These are phyloP conservation scores for Podaxis sp. DNA, from an alignment of 768 basidiomycete genomes.

Conservation along the genomic window DNA sequence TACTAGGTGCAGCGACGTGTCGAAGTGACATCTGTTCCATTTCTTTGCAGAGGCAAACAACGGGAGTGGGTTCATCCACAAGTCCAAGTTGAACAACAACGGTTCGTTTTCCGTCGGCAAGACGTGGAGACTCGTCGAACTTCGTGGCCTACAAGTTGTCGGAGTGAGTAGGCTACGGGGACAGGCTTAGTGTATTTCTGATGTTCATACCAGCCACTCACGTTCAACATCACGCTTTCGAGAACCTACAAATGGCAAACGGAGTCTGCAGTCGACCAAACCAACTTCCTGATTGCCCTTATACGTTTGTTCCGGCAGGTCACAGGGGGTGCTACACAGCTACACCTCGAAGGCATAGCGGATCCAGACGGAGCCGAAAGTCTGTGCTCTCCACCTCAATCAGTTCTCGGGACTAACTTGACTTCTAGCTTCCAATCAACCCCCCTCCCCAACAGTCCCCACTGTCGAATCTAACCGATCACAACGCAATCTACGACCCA, in stretches of 20 bases:
- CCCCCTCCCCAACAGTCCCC: constrained; percentile 7
- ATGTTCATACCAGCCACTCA: constrained; percentile 43
- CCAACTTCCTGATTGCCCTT: constrained; percentile 63
- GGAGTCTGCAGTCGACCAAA: constrained; percentile 71
- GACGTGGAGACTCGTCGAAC: constrained; percentile 86
- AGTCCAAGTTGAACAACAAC: constrained; percentile 94
- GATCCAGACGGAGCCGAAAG: constrained; percentile 36
- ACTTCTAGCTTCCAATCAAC: constrained; percentile 14
- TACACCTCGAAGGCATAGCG: constrained; percentile 60
- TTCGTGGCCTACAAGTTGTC: constrained; percentile 74
- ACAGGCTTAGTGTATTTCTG: neutral
- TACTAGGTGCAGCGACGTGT: neutral
- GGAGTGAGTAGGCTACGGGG: constrained; percentile 49
- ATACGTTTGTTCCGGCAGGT: constrained; percentile 59
- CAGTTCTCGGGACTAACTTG: neutral
- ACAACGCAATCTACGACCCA: constrained; percentile 10
- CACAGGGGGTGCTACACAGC: constrained; percentile 37
- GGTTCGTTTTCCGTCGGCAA: constrained; percentile 96
- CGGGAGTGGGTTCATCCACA: constrained; percentile 80
- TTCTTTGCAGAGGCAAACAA: constrained; percentile 50
- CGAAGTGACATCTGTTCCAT: neutral
- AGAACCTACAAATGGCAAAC: constrained; percentile 91
- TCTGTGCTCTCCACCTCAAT: constrained; percentile 20
- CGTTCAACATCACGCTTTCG: constrained; percentile 83
- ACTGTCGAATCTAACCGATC: constrained; percentile 10